Conservation (phyloP, 2,329 filamentous ascomycete species). For the Monosporascus sp. region DNA sequence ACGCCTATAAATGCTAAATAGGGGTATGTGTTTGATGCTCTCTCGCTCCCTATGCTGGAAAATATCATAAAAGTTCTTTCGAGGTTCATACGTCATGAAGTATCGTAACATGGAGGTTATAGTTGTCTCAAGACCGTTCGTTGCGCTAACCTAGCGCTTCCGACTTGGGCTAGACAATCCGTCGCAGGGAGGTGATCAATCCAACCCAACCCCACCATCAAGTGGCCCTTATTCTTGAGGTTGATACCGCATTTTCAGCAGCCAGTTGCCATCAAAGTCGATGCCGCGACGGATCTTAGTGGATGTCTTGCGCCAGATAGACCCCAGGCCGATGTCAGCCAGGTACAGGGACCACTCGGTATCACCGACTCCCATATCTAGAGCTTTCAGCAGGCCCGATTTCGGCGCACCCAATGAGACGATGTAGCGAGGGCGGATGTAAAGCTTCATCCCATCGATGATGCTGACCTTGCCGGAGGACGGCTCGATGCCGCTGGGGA, state of each 20-base stretch:
- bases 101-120: too few relatives aligned
- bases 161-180: too few relatives aligned
- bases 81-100: too few relatives aligned
- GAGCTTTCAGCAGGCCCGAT: constrained; percentile 72
- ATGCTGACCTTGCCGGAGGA: constrained; percentile 62
- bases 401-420: constrained; percentile 85
- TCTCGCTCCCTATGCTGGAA: not conserved
- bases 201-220: too few relatives aligned
- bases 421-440: constrained; percentile 76
- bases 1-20: not conserved
- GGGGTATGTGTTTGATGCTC: not conserved
- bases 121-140: too few relatives aligned
- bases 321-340: constrained; percentile 79
- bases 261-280: constrained; percentile 84
- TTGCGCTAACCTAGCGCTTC: too few relatives aligned
- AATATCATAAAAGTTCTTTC: not conserved
- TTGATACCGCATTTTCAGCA: constrained; percentile 61
- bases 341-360: constrained; percentile 74
- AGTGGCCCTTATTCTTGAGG: not conserved
- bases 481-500: constrained; percentile 83
- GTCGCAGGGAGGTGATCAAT: too few relatives aligned
- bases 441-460: constrained; percentile 71
- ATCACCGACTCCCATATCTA: constrained; percentile 54
- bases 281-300: constrained; percentile 77
- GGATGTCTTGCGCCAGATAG: constrained; percentile 79